Conservation (phyloP, 1,139 yeast species). For the Saccharomyces hybrid region DNA sequence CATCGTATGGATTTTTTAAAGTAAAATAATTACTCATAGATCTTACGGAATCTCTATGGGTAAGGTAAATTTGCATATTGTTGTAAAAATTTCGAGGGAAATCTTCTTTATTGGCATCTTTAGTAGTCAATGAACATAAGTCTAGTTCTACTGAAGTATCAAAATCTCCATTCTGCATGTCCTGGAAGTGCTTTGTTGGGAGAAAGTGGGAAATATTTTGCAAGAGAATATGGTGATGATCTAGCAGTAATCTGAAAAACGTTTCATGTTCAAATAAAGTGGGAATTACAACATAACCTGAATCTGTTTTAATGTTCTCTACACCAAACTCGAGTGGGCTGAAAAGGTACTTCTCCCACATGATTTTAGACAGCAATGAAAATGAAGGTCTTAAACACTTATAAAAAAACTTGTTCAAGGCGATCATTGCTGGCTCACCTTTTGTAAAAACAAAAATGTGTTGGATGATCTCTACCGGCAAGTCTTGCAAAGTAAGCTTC, state of each 20-base stretch:
- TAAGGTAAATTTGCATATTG: background rate
- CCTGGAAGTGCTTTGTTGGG: background rate
- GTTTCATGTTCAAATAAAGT: constrained; percentile 6
- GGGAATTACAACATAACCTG: constrained; percentile 5
- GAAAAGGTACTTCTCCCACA: constrained; percentile 11
- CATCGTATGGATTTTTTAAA: constrained; percentile 2
- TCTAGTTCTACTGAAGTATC: background rate
- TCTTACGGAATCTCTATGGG: background rate
- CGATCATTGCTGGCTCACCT: constrained; percentile 9
- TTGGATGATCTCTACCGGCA: constrained; percentile 19
- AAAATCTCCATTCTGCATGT: background rate
- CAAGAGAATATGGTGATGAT: constrained; percentile 4
- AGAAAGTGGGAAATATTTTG: constrained; percentile 3
- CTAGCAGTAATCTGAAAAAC: constrained; percentile 6
- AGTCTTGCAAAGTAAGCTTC: constrained; percentile 6
- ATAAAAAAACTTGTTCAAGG: constrained; percentile 12
- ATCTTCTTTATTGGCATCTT: constrained; percentile 2
- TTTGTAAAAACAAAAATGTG: constrained; percentile 16
- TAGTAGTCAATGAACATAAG: background rate
- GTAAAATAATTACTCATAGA: constrained; percentile 2
- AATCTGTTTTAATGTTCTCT: constrained; percentile 2
- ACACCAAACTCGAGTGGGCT: constrained; percentile 8
- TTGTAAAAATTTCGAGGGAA: constrained; percentile 2
- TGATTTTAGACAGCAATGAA: constrained; percentile 6
- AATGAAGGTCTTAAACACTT: constrained; percentile 10